Conservation (phyloP, 106 monocot genomes). For the Dendrobium nobile region DNA sequence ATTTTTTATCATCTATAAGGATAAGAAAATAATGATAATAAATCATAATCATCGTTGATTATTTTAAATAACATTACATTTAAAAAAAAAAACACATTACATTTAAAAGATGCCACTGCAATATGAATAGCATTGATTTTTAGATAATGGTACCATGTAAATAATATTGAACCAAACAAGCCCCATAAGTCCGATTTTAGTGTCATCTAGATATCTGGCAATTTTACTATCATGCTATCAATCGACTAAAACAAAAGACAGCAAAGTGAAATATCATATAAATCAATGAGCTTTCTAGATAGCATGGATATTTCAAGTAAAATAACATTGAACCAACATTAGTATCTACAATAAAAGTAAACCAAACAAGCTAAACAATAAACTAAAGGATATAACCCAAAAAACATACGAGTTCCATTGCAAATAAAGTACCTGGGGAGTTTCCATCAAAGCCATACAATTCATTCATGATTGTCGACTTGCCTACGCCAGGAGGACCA, state of each 20-base stretch:
- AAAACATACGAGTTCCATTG: not conserved
- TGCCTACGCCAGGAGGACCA: constrained; percentile 84
- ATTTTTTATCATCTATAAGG: not conserved
- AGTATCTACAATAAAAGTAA: not conserved
- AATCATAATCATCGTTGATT: too few relatives aligned
- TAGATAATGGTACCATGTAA: not conserved
- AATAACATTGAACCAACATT: not conserved
- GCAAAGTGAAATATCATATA: not conserved
- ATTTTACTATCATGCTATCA: too few relatives aligned
- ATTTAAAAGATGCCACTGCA: not conserved
- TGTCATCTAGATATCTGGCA: too few relatives aligned
- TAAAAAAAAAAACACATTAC: too few relatives aligned
- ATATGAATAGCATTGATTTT: not conserved
- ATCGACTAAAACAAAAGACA: not conserved
- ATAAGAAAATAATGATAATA: too few relatives aligned
- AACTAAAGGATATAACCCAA: not conserved
- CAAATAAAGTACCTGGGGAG: constrained; percentile 50
- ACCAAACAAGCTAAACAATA: not conserved
- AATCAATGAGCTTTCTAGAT: too few relatives aligned
- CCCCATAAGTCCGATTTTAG: too few relatives aligned
- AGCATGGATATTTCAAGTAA: too few relatives aligned
- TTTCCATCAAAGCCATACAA: constrained; percentile 83
- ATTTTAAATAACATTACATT: too few relatives aligned
- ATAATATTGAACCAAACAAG: not conserved
- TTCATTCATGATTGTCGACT: constrained; percentile 92